These are phyloP conservation scores for Testicularia cyperi DNA, from an alignment of 1,284 basidiomycete species.

Conservation along the genomic window DNA sequence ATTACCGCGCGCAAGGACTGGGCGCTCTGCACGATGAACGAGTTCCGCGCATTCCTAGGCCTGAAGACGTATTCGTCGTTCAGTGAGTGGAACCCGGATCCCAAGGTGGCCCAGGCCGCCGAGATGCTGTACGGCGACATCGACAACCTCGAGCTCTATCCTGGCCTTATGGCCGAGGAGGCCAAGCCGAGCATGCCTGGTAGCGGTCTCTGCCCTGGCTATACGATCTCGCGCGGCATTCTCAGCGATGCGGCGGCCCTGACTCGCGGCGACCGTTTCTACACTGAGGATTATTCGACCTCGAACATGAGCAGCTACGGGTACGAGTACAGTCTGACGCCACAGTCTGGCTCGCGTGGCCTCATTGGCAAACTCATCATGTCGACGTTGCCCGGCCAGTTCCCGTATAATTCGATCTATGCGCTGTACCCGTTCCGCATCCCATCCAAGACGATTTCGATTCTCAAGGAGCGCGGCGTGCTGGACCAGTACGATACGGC, in stretches of 20 bases:
- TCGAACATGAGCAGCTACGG: slow-evolving; percentile 69
- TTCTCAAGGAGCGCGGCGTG: slow-evolving; percentile 68
- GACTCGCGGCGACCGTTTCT: slow-evolving; percentile 79
- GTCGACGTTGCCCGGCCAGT: slow-evolving; percentile 34
- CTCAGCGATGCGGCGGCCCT: slow-evolving; percentile 83
- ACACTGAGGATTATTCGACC: slow-evolving; percentile 76
- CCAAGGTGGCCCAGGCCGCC: slow-evolving; percentile 72
- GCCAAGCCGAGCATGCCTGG: slow-evolving; percentile 75
- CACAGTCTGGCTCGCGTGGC: slow-evolving; percentile 28
- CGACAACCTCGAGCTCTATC: slow-evolving; percentile 77
- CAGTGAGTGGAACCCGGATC: slow-evolving; percentile 78
- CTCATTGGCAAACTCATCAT: slow-evolving; percentile 39
- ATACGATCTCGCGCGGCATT: slow-evolving; percentile 82
- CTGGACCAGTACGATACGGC: slow-evolving; percentile 63
- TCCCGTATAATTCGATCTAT: slow-evolving; percentile 36
- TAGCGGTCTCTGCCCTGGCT: slow-evolving; percentile 74
- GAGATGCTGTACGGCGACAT: slow-evolving; percentile 67
- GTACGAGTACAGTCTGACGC: slow-evolving; percentile 19
- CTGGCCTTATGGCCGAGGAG: slow-evolving; percentile 66
- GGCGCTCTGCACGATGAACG: slow-evolving; percentile 81
- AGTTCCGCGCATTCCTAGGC: slow-evolving; percentile 68
- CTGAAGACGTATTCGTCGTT: slow-evolving; percentile 59
- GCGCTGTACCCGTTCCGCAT: slow-evolving; percentile 69
- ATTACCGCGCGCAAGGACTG: slow-evolving; percentile 71
- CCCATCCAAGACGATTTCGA: slow-evolving; percentile 63